phyloP scores from a whole-genome alignment of 306 rosid genomes.

The Herpetospermum pedunculosum region DNA sequence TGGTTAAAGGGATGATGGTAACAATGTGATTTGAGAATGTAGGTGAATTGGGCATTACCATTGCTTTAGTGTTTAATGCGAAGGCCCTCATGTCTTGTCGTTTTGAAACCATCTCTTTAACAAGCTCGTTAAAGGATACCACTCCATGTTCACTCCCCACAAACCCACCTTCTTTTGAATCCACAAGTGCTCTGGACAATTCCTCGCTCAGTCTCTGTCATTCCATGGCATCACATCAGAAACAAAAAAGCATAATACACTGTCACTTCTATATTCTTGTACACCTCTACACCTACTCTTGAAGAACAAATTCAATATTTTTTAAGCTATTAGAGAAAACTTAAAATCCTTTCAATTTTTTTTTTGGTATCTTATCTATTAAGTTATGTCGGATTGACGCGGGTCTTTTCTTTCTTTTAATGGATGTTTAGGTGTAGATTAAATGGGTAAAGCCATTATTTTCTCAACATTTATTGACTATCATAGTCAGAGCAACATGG shows the following conservation, averaged over 20 bases:
- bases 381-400: too few relatives aligned
- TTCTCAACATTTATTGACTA: not conserved
- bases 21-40: not conserved
- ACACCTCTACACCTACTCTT: not conserved
- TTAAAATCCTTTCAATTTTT: too few relatives aligned
- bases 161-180: slow-evolving; percentile 35
- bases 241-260: slow-evolving; percentile 5
- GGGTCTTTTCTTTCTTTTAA: too few relatives aligned
- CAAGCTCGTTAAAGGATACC: slow-evolving; percentile 73
- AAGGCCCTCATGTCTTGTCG: slow-evolving; percentile 58
- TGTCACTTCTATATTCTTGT: not conserved
- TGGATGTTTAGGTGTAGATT: too few relatives aligned
- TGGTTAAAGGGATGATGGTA: not conserved
- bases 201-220: slow-evolving; percentile 69
- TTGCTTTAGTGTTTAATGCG: slow-evolving; percentile 79
- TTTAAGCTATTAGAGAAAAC: too few relatives aligned
- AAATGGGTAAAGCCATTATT: not conserved
- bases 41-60: slow-evolving; percentile 30
- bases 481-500: not conserved
- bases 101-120: slow-evolving; percentile 49
- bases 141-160: slow-evolving; percentile 28
- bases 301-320: not conserved
- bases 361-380: too few relatives aligned
- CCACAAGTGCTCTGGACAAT: slow-evolving; percentile 52
- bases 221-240: slow-evolving; percentile 20